These are phyloP conservation scores for Leonotis leonurus DNA, from an alignment of 257 asterid genomes.

Conservation along the genomic window DNA sequence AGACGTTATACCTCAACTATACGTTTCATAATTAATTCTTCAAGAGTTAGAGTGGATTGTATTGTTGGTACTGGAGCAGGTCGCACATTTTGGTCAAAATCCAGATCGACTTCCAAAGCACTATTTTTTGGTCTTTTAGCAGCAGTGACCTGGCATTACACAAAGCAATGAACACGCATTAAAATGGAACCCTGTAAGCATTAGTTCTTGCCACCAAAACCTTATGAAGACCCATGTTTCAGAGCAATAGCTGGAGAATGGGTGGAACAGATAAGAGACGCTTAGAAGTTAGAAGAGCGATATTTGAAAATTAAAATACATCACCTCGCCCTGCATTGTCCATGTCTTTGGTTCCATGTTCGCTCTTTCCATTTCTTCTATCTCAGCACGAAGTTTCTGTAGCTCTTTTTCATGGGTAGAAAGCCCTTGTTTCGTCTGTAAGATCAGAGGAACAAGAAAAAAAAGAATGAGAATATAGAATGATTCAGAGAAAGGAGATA, in stretches of 20 bases:
- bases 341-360: constrained; percentile 84
- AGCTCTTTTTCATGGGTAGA: constrained; percentile 83
- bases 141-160: constrained; percentile 69
- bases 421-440: constrained; percentile 47
- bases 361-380: constrained; percentile 76
- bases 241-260: not conserved
- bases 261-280: not conserved
- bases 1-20: constrained; percentile 80
- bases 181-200: constrained; percentile 10
- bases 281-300: not conserved
- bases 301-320: constrained; percentile 10
- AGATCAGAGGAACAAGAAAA: constrained; percentile 3
- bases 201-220: constrained; percentile 11
- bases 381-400: constrained; percentile 51
- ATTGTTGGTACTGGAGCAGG: constrained; percentile 90
- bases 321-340: constrained; percentile 99
- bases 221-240: not conserved
- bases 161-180: constrained; percentile 8
- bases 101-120: constrained; percentile 85
- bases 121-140: constrained; percentile 83
- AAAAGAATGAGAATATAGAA: not conserved
- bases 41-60: constrained; percentile 74
- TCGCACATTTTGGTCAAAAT: constrained; percentile 88
- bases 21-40: constrained; percentile 78
- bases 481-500: not conserved